These are phyloP conservation scores for Geotrichum aggregatum DNA, from an alignment of 1,139 yeast species.

Conservation along the genomic window DNA sequence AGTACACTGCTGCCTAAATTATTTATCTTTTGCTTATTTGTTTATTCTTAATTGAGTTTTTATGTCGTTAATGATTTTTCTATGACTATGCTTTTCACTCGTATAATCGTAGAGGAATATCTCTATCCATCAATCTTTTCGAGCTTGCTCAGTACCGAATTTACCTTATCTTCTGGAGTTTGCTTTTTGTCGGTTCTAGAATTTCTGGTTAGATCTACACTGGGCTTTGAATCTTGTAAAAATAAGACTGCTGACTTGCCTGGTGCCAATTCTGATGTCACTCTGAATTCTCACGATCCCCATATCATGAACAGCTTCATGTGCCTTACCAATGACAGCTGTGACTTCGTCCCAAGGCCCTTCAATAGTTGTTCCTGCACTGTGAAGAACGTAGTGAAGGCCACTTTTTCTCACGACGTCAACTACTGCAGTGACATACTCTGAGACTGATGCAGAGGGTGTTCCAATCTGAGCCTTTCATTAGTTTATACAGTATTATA, in stretches of 20 bases:
- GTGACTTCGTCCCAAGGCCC: slow-evolving; percentile 92
- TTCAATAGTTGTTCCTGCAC: slow-evolving; percentile 87
- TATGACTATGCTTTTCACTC: neutral
- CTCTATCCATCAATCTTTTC: slow-evolving; percentile 43
- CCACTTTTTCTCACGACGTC: slow-evolving; percentile 56
- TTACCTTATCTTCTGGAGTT: slow-evolving; percentile 36
- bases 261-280: slow-evolving; percentile 79
- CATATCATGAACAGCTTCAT: slow-evolving; percentile 59
- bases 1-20: slow-evolving; percentile 70
- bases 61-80: slow-evolving; percentile 10
- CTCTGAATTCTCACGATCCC: slow-evolving; percentile 78
- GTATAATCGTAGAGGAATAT: neutral
- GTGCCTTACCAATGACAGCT: slow-evolving; percentile 73
- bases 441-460: slow-evolving; percentile 68
- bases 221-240: neutral
- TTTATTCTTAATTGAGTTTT: neutral
- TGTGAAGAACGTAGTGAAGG: slow-evolving; percentile 66
- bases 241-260: slow-evolving; percentile 36
- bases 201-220: slow-evolving; percentile 34
- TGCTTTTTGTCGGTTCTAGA: slow-evolving; percentile 37
- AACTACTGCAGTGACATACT: slow-evolving; percentile 69
- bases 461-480: slow-evolving; percentile 59
- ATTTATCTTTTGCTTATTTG: slow-evolving; percentile 4
- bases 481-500: no score
- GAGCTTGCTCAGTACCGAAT: slow-evolving; percentile 34